Conservation (phyloP, 371 early-diverging fungal genomes). For the Funneliformis caledonium region DNA sequence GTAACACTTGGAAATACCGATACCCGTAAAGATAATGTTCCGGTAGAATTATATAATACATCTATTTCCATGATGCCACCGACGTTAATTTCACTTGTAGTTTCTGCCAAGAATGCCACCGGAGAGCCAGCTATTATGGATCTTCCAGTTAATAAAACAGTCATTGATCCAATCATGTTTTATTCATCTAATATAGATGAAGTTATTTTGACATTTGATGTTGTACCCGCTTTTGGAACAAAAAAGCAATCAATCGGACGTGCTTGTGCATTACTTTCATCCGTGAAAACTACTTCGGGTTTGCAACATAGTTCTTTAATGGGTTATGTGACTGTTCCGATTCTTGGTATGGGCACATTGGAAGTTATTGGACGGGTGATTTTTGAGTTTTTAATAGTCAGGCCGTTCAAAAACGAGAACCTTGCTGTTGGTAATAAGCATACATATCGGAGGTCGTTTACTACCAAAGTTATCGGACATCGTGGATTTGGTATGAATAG, state of each 20-base stretch:
- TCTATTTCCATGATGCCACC: constrained; percentile 47
- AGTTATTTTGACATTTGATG: constrained; percentile 64
- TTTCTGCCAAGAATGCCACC: constrained; percentile 63
- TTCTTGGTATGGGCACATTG: constrained; percentile 59
- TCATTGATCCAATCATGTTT: constrained; percentile 67
- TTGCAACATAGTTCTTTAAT: constrained; percentile 30
- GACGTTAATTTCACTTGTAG: constrained; percentile 60
- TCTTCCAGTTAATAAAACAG: constrained; percentile 50
- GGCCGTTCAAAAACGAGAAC: constrained; percentile 68
- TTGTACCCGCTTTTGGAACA: constrained; percentile 67
- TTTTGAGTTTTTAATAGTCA: constrained; percentile 69
- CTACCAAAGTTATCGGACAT: constrained; percentile 88
- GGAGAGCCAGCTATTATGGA: constrained; percentile 69
- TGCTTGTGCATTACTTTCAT: constrained; percentile 60
- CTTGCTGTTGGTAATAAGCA: constrained; percentile 61
- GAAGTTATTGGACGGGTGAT: constrained; percentile 66
- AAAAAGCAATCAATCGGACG: constrained; percentile 59
- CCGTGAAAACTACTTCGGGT: constrained; percentile 46
- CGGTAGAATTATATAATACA: constrained; percentile 46
- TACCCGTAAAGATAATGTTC: constrained; percentile 53
- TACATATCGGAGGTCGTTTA: constrained; percentile 68
- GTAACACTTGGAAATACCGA: constrained; percentile 75
- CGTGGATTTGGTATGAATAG: constrained; percentile 87
- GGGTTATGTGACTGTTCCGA: constrained; percentile 56
- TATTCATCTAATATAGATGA: constrained; percentile 54